Percentiles rank a stretch among this genome's conserved stretches.
These are phyloP conservation scores for Tritrichomonas musculus DNA, from an alignment of 208 protist genomes.

Conservation along the genomic window DNA sequence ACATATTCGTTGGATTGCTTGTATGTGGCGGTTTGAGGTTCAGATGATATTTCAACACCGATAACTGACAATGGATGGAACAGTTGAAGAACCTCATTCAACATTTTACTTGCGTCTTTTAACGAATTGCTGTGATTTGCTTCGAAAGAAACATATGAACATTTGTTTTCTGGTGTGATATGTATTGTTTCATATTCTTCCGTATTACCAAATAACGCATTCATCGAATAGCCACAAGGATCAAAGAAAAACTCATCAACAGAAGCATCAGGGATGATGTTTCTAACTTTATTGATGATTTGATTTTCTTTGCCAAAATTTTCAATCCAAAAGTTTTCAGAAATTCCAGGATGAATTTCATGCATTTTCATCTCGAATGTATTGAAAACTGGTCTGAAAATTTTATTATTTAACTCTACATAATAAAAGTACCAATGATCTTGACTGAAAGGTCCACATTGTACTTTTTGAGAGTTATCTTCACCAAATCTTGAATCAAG, in stretches of 20 bases:
- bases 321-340: neutral
- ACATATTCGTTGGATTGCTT: too few species aligned
- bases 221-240: neutral
- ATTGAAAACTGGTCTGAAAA: neutral
- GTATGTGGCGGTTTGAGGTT: too few species aligned
- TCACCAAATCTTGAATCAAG: neutral
- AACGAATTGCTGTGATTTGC: neutral
- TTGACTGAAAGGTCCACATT: neutral
- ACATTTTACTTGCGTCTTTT: neutral
- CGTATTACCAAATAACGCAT: neutral
- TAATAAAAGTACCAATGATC: neutral
- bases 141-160: neutral
- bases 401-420: neutral
- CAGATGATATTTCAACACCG: neutral
- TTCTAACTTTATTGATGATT: neutral
- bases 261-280: neutral
- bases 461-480: neutral
- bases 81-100: neutral
- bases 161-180: neutral
- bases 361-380: neutral
- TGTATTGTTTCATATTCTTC: neutral
- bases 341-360: neutral
- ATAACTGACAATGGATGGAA: neutral
- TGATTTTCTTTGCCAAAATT: neutral
- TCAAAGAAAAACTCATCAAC: neutral